Evolutionary conservation across 2,329 filamentous ascomycete genomes (phyloP), one percentile per base, ranked within the genome.

Genomic region (Phialocephala sp.): DNA sequence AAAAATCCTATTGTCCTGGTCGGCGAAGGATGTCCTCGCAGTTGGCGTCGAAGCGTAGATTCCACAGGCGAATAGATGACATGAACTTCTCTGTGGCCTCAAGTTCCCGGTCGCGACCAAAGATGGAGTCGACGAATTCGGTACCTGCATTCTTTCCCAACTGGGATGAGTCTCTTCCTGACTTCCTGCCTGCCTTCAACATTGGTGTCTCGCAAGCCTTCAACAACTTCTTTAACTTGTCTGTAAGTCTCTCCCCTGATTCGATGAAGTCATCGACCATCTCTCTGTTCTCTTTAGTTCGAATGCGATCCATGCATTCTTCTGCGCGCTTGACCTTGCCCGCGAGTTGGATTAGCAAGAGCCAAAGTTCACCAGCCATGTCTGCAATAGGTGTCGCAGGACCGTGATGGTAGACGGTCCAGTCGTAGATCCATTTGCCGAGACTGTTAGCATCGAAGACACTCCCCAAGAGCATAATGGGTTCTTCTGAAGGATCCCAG

Each of bases 361-460:
- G 86, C 95, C 95, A 99, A 62, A 99, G 85, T 75, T 98, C 94
- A 72, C 94, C 95, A 2, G 95, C 94, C 79, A 97, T 89, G 71
- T 97, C 93, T 61, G 93, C 88, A 75, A 97, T 92, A 59, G 93
- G 92, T 12, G 91, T 93, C 47, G 87, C 87, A 15, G 93, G 87
- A 43, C 92, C 92, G 72, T 96, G 89, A 77, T 91, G 89, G 82
- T 92, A 97, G 69, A 97, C 92, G 20, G 95, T 97, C 95, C 95
- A 99, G 84, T 98, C 95, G 80, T 97, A 99, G 76, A 99, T 96
- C 95, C 95, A 99, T 81, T 97, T 97, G 75, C 95, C 95, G 36
- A 99, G 85, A 32, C 93, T 97, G 85, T 98, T 97, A 76, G 94
- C 92, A 77, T 98, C 95, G 76, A 98, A 98, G 64, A 98, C 95